Base-by-base conservation (phyloP, 2,329 filamentous ascomycete genomes). In the Xylariaceae sp. region DNA sequence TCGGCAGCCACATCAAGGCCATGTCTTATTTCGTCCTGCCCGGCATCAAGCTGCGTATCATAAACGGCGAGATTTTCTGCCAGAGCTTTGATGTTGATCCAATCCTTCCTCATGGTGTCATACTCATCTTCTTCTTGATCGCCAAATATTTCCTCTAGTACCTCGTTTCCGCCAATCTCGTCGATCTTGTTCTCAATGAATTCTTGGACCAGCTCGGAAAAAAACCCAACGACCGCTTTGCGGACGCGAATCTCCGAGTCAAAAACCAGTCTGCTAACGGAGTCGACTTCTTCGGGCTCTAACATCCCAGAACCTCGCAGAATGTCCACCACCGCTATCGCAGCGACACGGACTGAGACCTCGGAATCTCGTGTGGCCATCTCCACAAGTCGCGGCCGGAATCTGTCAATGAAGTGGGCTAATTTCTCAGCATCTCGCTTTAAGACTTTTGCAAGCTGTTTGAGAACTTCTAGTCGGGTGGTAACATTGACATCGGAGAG, bases 61-160 rank as follows among this genome's bases (percentile, higher is more conserved):
- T 96, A 97, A 7, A 83, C 81, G 34, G 88, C 81, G 30, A 99
- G 77, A 8, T 88, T 87, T 70, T 96, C 90, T 2, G 88, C 89
- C 11, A 99, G 77, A 61, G 88, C 92, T 72, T 97, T 99, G 67
- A 95, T 83, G 67, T 89, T 90, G 64, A 97, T 82, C 94, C 94
- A 99, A 59, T 88, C 86, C 45, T 84, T 77, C 57, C 88, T 85
- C 2, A 91, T 89, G 2, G 84, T 83, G 51, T 88, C 85, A 58
- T 84, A 88, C 60, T 91, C 86, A 9, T 91, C 87, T 12, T 87
- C 85, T n/a, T 88, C 81, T 39, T 81, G 79, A 1, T 82, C 82
- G 6, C 84, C 82, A 54, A 95, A 80, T 6, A 84, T 76, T 65
- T 96, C 91, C 45, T 89, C 83, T 6, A 96, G 74, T 0, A 76